phyloP scores from a whole-genome alignment of 345 rosid genomes.

The Dovyalis caffra region DNA sequence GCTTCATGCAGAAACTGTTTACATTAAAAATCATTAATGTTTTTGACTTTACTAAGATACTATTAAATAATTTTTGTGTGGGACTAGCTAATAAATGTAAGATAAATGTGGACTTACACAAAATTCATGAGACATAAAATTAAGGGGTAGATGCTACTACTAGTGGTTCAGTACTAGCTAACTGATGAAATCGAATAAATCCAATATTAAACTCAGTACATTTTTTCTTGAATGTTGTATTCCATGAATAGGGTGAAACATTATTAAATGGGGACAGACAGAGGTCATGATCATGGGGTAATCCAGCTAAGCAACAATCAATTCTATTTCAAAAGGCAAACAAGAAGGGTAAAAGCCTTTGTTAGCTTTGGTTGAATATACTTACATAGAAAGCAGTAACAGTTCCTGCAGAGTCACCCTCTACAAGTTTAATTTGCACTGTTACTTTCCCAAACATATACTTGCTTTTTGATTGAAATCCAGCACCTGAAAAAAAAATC shows the following conservation, averaged over 20 bases:
- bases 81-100: constrained; percentile 5
- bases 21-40: neutral
- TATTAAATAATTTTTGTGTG: neutral
- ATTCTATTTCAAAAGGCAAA: neutral
- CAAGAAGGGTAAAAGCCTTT: neutral
- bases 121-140: constrained; percentile 19
- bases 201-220: constrained; percentile 2
- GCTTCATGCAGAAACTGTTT: neutral
- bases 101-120: constrained; percentile 9
- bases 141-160: neutral
- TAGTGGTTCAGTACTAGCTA: neutral
- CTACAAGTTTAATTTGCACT: constrained; percentile 89
- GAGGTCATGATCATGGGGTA: constrained; percentile 6
- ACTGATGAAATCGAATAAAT: neutral
- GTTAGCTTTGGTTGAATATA: neutral
- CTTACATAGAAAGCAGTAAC: constrained; percentile 98
- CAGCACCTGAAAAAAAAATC: constrained; percentile 62
- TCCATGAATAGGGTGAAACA: neutral
- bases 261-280: neutral
- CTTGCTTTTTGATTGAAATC: constrained; percentile 85
- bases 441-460: constrained; percentile 91
- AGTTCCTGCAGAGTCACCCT: constrained; percentile 98
- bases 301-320: constrained; percentile 22
- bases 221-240: neutral
- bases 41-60: neutral